Percentiles rank a stretch among this genome's conserved stretches.
Evolutionary conservation across 2,329 filamentous ascomycete species (phyloP).

Genomic region (Tolypocladium pustulatum): DNA sequence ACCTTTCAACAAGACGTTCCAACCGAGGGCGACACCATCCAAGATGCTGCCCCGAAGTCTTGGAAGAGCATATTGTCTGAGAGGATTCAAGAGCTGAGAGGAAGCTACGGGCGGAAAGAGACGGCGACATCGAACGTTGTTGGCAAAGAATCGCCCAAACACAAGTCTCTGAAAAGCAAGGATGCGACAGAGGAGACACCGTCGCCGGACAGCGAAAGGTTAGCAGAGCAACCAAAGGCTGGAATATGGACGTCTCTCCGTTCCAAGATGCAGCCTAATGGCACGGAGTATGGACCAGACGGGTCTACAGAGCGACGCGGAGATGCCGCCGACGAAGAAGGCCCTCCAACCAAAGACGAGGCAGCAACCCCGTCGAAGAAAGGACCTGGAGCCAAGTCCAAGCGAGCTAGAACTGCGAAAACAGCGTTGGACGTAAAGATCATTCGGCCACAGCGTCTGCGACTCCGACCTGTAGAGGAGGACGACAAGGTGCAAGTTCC

Average conservation of each 20-base stretch:
- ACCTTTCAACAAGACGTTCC: neutral
- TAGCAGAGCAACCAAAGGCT: neutral
- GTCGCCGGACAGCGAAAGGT: neutral
- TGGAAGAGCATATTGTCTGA: neutral
- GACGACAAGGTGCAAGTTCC: conserved; percentile 36
- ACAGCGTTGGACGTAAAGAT: conserved; percentile 15
- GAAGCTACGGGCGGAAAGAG: neutral
- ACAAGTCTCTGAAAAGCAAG: neutral
- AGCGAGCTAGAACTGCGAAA: conserved; percentile 1
- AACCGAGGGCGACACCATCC: neutral
- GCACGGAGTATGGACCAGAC: neutral
- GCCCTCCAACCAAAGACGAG: neutral
- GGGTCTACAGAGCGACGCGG: neutral
- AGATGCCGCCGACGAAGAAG: neutral
- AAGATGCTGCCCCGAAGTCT: neutral
- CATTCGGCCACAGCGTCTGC: conserved; percentile 14
- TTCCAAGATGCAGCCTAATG: conserved; percentile 12
- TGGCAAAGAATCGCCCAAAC: neutral
- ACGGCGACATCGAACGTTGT: neutral
- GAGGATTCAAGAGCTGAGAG: neutral
- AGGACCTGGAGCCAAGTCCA: conserved; percentile 1
- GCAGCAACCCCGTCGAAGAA: conserved; percentile 1
- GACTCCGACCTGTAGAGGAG: conserved; percentile 20
- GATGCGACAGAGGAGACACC: neutral
- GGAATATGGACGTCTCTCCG: conserved; percentile 18